These are phyloP conservation scores for Meyerozyma athensensis DNA, from an alignment of 1,139 yeast species.

Conservation along the genomic window DNA sequence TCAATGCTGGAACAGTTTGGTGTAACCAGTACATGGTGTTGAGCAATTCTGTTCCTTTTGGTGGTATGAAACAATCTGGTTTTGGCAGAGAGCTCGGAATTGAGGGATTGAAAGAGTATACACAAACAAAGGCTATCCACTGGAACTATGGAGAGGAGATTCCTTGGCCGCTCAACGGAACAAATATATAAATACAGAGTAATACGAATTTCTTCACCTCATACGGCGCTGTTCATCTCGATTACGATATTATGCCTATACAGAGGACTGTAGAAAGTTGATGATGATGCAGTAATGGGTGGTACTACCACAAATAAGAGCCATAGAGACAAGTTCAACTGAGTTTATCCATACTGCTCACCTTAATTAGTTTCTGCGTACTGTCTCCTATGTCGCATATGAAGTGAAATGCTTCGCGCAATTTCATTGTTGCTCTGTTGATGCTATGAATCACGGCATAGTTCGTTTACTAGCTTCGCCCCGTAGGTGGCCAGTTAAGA, in stretches of 20 bases:
- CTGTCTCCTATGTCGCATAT: too few relatives aligned
- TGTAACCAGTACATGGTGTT: conserved; percentile 25
- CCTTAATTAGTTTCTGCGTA: too few relatives aligned
- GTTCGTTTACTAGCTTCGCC: not conserved
- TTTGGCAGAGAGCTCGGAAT: conserved; percentile 28
- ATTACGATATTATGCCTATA: not conserved
- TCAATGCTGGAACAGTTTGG: conserved; percentile 26
- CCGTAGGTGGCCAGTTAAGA: not conserved
- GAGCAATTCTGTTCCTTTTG: conserved; percentile 26
- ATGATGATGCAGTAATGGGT: too few relatives aligned
- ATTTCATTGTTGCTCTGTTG: not conserved
- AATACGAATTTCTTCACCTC: too few relatives aligned
- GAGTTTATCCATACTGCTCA: too few relatives aligned
- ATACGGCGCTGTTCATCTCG: too few relatives aligned
- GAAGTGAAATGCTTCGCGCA: too few relatives aligned
- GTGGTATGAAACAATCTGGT: conserved; percentile 27
- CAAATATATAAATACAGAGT: conserved; percentile 3
- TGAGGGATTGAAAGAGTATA: conserved; percentile 9
- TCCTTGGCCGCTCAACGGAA: conserved; percentile 14
- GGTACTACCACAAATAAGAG: too few relatives aligned
- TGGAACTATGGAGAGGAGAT: conserved; percentile 17
- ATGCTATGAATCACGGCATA: not conserved
- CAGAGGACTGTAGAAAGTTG: not conserved
- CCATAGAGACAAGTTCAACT: too few relatives aligned
- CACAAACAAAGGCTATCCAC: conserved; percentile 18